Evolutionary conservation across 2,329 filamentous ascomycete genomes (phyloP).

Genomic region (Fusarium penzigii): DNA sequence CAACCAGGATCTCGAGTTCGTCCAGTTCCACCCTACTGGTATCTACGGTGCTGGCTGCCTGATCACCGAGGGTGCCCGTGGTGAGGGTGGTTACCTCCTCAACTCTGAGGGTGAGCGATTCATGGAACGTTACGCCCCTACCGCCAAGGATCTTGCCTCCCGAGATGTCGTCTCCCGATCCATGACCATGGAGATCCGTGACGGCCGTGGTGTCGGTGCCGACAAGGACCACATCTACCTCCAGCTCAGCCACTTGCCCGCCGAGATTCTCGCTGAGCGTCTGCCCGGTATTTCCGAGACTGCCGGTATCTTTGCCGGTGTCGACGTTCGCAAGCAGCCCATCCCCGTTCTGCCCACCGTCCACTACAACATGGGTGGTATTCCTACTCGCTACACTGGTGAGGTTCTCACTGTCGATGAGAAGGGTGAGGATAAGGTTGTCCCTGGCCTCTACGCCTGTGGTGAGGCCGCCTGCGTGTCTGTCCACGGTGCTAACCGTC

Average conservation of each 20-base stretch:
- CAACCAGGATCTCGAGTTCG: slow-evolving; percentile 99
- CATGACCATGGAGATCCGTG: slow-evolving; percentile 98
- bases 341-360: slow-evolving; percentile 96
- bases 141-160: slow-evolving; percentile 94
- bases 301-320: slow-evolving; percentile 93
- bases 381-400: slow-evolving; percentile 95
- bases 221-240: slow-evolving; percentile 99
- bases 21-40: slow-evolving; percentile 98
- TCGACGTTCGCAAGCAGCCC: slow-evolving; percentile 95
- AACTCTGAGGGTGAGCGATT: slow-evolving; percentile 99
- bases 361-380: slow-evolving; percentile 99
- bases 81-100: slow-evolving; percentile 95
- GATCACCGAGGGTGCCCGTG: slow-evolving; percentile 97
- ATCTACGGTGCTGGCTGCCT: slow-evolving; percentile 98
- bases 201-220: slow-evolving; percentile 92
- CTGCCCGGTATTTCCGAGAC: slow-evolving; percentile 98
- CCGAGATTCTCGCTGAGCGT: slow-evolving; percentile 91
- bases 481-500: slow-evolving; percentile 95
- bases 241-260: slow-evolving; percentile 90
- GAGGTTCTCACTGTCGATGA: slow-evolving; percentile 91
- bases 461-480: slow-evolving; percentile 98
- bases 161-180: slow-evolving; percentile 96
- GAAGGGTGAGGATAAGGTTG: slow-evolving; percentile 85
- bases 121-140: slow-evolving; percentile 98
- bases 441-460: slow-evolving; percentile 92